These are phyloP conservation scores for Saturnispora sekii DNA, from an alignment of 805 yeast species.

Conservation along the genomic window DNA sequence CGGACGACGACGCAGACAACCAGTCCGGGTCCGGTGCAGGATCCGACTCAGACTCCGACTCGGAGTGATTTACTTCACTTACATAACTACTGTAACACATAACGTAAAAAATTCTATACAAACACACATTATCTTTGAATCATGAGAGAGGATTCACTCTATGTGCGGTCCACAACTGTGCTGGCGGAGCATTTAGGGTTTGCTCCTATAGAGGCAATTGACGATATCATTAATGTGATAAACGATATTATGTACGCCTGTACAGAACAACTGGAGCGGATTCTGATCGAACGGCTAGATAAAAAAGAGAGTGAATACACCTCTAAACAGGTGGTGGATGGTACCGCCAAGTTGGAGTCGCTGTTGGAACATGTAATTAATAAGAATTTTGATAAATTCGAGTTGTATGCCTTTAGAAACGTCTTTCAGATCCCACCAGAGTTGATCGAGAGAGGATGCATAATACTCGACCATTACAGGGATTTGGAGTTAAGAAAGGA, in stretches of 20 bases:
- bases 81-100: too few relatives aligned
- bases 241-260: constrained; percentile 78
- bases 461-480: constrained; percentile 61
- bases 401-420: constrained; percentile 70
- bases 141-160: constrained; percentile 7
- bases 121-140: neutral
- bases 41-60: constrained; percentile 6
- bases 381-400: constrained; percentile 76
- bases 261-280: constrained; percentile 66
- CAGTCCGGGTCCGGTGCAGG: neutral
- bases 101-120: neutral
- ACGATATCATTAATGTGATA: constrained; percentile 81
- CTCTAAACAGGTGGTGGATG: constrained; percentile 50
- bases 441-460: constrained; percentile 53
- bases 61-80: neutral
- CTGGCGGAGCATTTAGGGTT: constrained; percentile 82
- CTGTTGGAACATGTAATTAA: constrained; percentile 68
- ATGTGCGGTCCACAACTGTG: constrained; percentile 31
- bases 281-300: constrained; percentile 31
- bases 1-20: neutral
- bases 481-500: constrained; percentile 28
- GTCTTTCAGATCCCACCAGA: constrained; percentile 62
- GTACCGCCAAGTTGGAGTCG: constrained; percentile 74
- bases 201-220: constrained; percentile 74
- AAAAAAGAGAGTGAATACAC: constrained; percentile 13